These are phyloP conservation scores for Penicillium lividum DNA, from an alignment of 495 filamentous ascomycete genomes.

Conservation along the genomic window DNA sequence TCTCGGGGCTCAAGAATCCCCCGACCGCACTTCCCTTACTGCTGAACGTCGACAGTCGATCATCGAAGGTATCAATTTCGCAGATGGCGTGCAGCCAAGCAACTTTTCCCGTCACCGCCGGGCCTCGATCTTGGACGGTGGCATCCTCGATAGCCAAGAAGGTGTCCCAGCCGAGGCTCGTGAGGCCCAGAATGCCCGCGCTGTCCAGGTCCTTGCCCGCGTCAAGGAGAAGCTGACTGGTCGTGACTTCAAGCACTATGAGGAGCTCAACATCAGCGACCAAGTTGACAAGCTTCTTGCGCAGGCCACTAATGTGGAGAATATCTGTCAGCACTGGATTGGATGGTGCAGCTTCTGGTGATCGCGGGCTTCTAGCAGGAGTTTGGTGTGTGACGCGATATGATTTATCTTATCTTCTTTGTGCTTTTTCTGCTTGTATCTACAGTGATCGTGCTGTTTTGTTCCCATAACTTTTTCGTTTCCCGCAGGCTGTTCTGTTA, in stretches of 20 bases:
- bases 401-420: constrained; percentile 10
- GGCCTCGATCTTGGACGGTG: constrained; percentile 53
- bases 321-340: constrained; percentile 98
- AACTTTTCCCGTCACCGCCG: constrained; percentile 49
- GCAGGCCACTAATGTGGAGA: constrained; percentile 95
- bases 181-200: constrained; percentile 90
- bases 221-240: constrained; percentile 94
- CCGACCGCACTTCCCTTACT: constrained; percentile 74
- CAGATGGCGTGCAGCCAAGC: constrained; percentile 46
- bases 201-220: constrained; percentile 85
- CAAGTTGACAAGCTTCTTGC: constrained; percentile 93
- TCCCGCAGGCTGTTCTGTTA: background rate
- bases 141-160: constrained; percentile 50
- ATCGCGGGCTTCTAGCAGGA: constrained; percentile 17
- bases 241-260: constrained; percentile 60
- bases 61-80: constrained; percentile 61
- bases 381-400: constrained; percentile 23
- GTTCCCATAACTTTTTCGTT: constrained; percentile 8
- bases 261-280: constrained; percentile 80
- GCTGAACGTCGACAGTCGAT: constrained; percentile 79
- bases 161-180: constrained; percentile 53
- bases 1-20: constrained; percentile 81
- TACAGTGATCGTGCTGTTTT: constrained; percentile 24
- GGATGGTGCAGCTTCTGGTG: constrained; percentile 96
- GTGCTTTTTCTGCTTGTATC: constrained; percentile 21